Conservation (phyloP, 192 early-diverging fungal genomes). For the Polychytrium aggregatum region DNA sequence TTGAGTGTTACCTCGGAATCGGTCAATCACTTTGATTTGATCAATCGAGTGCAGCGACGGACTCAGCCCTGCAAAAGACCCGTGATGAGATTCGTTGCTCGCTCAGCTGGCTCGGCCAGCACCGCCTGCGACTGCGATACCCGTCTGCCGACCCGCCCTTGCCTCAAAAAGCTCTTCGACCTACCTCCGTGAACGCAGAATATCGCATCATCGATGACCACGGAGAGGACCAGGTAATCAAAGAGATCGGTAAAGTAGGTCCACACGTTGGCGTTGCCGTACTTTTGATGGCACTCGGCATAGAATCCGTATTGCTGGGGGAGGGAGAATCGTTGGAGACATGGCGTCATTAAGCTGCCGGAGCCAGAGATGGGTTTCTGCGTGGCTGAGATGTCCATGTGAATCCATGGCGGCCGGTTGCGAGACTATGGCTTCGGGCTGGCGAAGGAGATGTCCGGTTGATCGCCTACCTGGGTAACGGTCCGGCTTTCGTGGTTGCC, state of each 20-base stretch:
- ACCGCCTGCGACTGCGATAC: no score
- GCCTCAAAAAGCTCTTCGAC: no score
- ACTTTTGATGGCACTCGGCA: conserved; percentile 81
- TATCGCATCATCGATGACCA: conserved; percentile 78
- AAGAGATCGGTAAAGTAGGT: conserved; percentile 88
- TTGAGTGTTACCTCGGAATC: conserved; percentile 55
- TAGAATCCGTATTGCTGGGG: conserved; percentile 87
- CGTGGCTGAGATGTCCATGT: no score
- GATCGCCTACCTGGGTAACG: conserved; percentile 66
- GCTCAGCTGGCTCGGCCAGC: no score
- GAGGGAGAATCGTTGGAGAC: no score
- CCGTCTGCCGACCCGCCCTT: no score
- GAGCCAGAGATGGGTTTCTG: no score
- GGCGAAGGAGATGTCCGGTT: no score
- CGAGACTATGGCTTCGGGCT: no score
- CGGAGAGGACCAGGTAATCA: conserved; percentile 81
- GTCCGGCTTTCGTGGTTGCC: conserved; percentile 93
- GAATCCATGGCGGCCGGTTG: no score
- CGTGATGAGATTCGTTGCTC: no score
- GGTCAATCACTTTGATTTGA: conserved; percentile 75
- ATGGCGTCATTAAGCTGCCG: no score
- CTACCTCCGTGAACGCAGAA: conserved; percentile 93
- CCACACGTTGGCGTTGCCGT: conserved; percentile 77
- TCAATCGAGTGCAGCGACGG: conserved; percentile 77
- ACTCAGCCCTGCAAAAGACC: conserved; percentile 50